A percentile compares a stretch with the other conserved stretches of the same genome.
These are phyloP conservation scores for Striga hermonthica DNA, from an alignment of 305 asterid species.

Conservation along the genomic window DNA sequence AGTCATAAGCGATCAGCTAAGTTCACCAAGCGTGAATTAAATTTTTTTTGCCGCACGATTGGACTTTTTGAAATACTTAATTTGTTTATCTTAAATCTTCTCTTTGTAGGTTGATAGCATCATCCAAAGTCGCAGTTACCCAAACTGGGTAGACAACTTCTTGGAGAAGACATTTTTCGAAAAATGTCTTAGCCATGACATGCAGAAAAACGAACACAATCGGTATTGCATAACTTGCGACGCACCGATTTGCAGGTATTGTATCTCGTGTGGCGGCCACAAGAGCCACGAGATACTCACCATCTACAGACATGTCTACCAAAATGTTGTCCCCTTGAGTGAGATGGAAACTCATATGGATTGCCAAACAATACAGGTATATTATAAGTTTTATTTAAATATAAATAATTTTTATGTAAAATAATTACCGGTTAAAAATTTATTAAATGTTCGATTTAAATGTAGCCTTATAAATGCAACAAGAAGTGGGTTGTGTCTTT, in stretches of 20 bases:
- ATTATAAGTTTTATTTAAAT: not conserved
- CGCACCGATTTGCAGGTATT: not conserved
- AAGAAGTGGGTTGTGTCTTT: conserved; percentile 42
- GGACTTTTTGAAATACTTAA: not conserved
- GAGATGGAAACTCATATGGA: not conserved
- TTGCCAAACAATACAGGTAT: not conserved
- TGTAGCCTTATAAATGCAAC: conserved; percentile 43
- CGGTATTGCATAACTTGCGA: not conserved
- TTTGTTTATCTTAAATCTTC: not conserved
- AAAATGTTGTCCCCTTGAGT: not conserved
- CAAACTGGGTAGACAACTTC: conserved; percentile 32
- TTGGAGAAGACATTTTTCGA: too few species aligned
- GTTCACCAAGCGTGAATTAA: not conserved
- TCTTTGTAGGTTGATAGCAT: conserved; percentile 9
- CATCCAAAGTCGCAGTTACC: not conserved
- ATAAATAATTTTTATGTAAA: too few species aligned
- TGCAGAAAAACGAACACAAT: too few species aligned
- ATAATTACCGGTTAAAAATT: not conserved
- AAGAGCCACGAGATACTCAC: not conserved
- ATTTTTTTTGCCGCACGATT: too few species aligned
- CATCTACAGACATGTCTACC: not conserved
- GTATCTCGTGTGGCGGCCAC: not conserved
- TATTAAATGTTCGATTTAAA: not conserved
- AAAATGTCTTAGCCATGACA: too few species aligned
- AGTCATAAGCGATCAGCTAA: not conserved